These are phyloP conservation scores for Schwanniomyces vanrijiae DNA, from an alignment of 805 yeast genomes.

Conservation along the genomic window DNA sequence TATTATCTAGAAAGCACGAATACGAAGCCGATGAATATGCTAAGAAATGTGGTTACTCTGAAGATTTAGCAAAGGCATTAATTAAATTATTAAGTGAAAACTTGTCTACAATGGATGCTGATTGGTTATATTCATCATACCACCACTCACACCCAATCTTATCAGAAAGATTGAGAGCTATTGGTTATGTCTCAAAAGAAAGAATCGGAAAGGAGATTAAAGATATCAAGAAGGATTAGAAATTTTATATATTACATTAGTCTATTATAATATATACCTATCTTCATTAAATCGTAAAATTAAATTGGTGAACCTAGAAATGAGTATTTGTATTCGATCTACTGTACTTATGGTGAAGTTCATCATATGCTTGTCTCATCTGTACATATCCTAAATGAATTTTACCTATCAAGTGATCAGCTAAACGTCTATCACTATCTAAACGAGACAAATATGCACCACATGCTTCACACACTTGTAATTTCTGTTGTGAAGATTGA, in stretches of 20 bases:
- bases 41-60: conserved; percentile 66
- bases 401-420: conserved; percentile 77
- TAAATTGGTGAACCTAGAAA: neutral
- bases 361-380: conserved; percentile 52
- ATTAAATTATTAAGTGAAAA: conserved; percentile 78
- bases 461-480: conserved; percentile 87
- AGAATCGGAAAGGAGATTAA: conserved; percentile 26
- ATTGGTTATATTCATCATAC: conserved; percentile 84
- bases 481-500: conserved; percentile 83
- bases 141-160: conserved; percentile 90
- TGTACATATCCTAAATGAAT: conserved; percentile 80
- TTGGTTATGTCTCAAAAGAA: conserved; percentile 49
- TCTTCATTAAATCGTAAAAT: neutral
- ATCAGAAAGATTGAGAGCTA: conserved; percentile 82
- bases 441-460: conserved; percentile 84
- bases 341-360: neutral
- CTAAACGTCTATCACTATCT: conserved; percentile 84
- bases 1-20: conserved; percentile 82
- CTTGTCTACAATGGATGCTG: conserved; percentile 83
- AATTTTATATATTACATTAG: neutral
- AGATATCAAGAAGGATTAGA: conserved; percentile 1
- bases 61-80: conserved; percentile 67
- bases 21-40: conserved; percentile 93
- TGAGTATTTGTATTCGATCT: neutral
- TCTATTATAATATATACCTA: neutral